These are phyloP conservation scores for Aspergillus pseudoviridinutans DNA, from an alignment of 2,329 filamentous ascomycete species.

Conservation along the genomic window DNA sequence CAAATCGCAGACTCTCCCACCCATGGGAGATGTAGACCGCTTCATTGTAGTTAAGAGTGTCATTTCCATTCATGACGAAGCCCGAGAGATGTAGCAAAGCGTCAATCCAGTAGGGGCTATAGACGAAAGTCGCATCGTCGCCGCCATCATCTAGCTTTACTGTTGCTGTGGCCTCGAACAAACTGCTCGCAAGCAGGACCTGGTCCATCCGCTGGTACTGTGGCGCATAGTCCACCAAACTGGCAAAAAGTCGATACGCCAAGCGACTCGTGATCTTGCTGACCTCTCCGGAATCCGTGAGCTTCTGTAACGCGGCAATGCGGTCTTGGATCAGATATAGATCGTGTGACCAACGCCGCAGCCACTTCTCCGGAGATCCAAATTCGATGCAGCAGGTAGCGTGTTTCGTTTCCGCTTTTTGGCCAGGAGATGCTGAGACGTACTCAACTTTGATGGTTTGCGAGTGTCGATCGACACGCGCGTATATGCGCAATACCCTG, in stretches of 20 bases:
- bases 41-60: conserved; percentile 55
- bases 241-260: conserved; percentile 70
- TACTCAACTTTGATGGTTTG: conserved; percentile 11
- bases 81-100: conserved; percentile 55
- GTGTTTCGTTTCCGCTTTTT: conserved; percentile 31
- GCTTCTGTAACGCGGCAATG: conserved; percentile 46
- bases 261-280: conserved; percentile 41
- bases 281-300: conserved; percentile 64
- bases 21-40: conserved; percentile 61
- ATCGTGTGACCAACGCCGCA: too few species aligned
- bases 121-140: conserved; percentile 49
- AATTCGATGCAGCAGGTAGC: conserved; percentile 33
- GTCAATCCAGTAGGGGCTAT: conserved; percentile 58
- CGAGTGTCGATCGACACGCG: conserved; percentile 28
- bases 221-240: conserved; percentile 54
- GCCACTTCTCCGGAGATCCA: conserved; percentile 32
- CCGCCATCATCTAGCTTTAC: conserved; percentile 55
- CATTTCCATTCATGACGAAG: conserved; percentile 59
- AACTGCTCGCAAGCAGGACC: conserved; percentile 54
- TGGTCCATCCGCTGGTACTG: conserved; percentile 57
- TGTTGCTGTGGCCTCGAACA: conserved; percentile 53
- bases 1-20: conserved; percentile 50
- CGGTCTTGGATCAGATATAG: conserved; percentile 64
- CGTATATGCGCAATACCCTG: too few species aligned
- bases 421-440: conserved; percentile 16